Percentiles rank a stretch among this genome's conserved stretches.
phyloP scores from a whole-genome alignment of 805 yeast species.

The Wickerhamomyces alni region DNA sequence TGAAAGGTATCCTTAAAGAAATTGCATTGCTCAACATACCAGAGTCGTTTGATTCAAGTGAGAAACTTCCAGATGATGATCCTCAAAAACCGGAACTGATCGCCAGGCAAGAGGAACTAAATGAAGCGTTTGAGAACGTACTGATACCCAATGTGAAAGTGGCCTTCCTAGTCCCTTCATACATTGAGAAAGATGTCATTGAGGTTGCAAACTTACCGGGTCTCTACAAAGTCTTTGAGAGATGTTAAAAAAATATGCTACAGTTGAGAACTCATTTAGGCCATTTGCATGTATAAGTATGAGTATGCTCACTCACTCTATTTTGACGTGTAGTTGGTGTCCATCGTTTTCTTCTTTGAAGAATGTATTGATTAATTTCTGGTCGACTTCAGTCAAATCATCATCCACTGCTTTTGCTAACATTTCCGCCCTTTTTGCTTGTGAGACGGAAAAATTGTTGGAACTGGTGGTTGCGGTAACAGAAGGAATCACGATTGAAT shows the following conservation, averaged over 20 bases:
- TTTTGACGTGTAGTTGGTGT: neutral
- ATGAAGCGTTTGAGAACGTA: slow-evolving; percentile 43
- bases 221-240: slow-evolving; percentile 83
- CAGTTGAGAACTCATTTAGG: too few species aligned
- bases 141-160: slow-evolving; percentile 63
- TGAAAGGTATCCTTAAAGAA: slow-evolving; percentile 58
- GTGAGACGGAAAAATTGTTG: slow-evolving; percentile 18
- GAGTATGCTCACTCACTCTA: too few species aligned
- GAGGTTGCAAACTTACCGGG: slow-evolving; percentile 93
- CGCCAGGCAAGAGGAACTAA: slow-evolving; percentile 25
- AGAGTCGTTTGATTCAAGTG: slow-evolving; percentile 33
- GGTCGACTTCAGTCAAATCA: slow-evolving; percentile 14
- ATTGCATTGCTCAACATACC: slow-evolving; percentile 74
- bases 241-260: slow-evolving; percentile 48
- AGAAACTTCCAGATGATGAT: slow-evolving; percentile 17
- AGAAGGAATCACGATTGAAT: slow-evolving; percentile 23
- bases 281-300: too few species aligned
- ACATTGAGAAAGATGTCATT: slow-evolving; percentile 47
- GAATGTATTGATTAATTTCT: slow-evolving; percentile 11
- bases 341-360: neutral
- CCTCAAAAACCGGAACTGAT: slow-evolving; percentile 20
- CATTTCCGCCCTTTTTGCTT: slow-evolving; percentile 15
- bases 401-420: slow-evolving; percentile 9
- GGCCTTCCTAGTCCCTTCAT: slow-evolving; percentile 57
- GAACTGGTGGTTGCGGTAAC: slow-evolving; percentile 14